Conservation (phyloP, 768 basidiomycete species). For the Rhodosporidiobolus odoratus region DNA sequence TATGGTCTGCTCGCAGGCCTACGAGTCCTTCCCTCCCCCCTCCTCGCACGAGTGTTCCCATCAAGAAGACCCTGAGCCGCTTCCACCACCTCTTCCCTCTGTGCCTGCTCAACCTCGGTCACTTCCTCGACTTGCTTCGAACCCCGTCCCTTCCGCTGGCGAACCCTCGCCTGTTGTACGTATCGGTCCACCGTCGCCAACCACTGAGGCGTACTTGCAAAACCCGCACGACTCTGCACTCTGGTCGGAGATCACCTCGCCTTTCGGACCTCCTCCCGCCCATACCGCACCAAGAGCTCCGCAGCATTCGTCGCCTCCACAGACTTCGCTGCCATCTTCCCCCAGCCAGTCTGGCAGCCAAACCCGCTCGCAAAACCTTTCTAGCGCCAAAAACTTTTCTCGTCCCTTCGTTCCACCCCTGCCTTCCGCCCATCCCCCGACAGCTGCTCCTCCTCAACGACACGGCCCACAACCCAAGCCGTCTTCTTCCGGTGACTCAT, state of each 20-base stretch:
- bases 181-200: slow-evolving; percentile 15
- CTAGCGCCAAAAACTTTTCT: slow-evolving; percentile 35
- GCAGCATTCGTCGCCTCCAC: not conserved
- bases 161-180: slow-evolving; percentile 4
- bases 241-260: not conserved
- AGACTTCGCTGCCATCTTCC: not conserved
- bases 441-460: not conserved
- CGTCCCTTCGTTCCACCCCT: not conserved
- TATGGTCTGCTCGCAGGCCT: slow-evolving; percentile 3
- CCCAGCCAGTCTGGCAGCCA: not conserved
- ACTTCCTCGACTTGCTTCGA: not conserved
- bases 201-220: not conserved
- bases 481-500: not conserved
- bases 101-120: not conserved
- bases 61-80: not conserved
- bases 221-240: slow-evolving; percentile 8
- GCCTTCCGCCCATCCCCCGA: not conserved
- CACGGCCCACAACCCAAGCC: not conserved
- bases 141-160: not conserved
- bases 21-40: slow-evolving; percentile 14
- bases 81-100: not conserved
- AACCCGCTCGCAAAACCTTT: not conserved
- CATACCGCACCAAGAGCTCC: not conserved
- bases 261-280: not conserved
- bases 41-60: too few species aligned